These are phyloP conservation scores for Falciphora oryzae DNA, from an alignment of 2,329 filamentous ascomycete genomes.

Conservation along the genomic window DNA sequence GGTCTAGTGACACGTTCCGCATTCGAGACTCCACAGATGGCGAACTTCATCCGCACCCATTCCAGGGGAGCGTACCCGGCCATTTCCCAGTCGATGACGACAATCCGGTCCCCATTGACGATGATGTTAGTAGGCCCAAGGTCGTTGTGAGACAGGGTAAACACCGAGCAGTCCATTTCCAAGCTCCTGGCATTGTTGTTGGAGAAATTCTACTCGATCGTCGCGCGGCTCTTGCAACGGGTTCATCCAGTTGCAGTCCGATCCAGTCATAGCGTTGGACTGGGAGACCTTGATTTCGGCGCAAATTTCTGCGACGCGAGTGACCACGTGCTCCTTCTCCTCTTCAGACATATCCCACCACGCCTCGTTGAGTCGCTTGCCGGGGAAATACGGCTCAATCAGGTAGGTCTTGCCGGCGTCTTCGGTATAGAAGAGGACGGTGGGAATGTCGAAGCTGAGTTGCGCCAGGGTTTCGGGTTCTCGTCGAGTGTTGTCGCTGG, in stretches of 20 bases:
- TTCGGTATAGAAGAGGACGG: constrained; percentile 1
- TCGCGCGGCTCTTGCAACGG: constrained; percentile 7
- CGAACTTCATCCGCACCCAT: constrained; percentile 14
- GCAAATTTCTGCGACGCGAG: constrained; percentile 11
- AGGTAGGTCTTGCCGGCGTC: constrained; percentile 1
- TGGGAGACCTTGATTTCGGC: constrained; percentile 10
- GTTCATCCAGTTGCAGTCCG: constrained; percentile 13
- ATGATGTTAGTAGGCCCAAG: constrained; percentile 17
- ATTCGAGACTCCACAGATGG: constrained; percentile 12
- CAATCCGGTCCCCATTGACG: constrained; percentile 12
- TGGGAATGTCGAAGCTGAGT: constrained; percentile 1
- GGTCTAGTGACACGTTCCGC: constrained; percentile 12
- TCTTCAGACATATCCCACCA: constrained; percentile 14
- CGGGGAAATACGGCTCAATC: constrained; percentile 9
- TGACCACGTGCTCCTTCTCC: constrained; percentile 11
- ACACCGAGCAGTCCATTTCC: constrained; percentile 1
- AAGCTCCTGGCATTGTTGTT: constrained; percentile 13
- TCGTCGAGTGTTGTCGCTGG: too few relatives aligned
- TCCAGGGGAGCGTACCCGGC: constrained; percentile 12
- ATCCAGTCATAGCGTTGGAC: background rate
- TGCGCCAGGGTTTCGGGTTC: constrained; percentile 5
- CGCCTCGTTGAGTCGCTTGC: constrained; percentile 15
- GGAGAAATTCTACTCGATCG: constrained; percentile 10
- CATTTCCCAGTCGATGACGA: constrained; percentile 12
- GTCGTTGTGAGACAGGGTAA: constrained; percentile 15